Evolutionary conservation across 768 basidiomycete genomes (phyloP).

Genomic region (Rhodotorula toruloides): DNA sequence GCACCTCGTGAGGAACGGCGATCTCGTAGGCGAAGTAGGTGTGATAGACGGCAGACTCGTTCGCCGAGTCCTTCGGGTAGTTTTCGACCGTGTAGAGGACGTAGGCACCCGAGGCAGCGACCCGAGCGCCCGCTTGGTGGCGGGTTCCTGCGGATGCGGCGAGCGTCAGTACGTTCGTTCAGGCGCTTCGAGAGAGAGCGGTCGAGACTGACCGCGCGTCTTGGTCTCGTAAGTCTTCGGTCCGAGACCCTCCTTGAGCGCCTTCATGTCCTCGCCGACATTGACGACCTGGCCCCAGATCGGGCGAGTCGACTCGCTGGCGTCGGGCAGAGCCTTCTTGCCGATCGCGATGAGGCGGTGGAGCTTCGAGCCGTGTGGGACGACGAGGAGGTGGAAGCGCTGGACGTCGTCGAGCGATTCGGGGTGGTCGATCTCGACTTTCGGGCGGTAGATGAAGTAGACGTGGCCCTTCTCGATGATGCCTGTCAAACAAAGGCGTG

Average conservation of each 20-base stretch:
- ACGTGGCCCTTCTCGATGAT: slow-evolving; percentile 45
- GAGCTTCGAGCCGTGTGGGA: slow-evolving; percentile 55
- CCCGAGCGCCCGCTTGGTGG: slow-evolving; percentile 55
- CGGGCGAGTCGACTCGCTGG: slow-evolving; percentile 48
- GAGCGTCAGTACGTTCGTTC: neutral
- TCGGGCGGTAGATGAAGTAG: slow-evolving; percentile 63
- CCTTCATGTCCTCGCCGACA: slow-evolving; percentile 55
- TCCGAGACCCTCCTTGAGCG: slow-evolving; percentile 54
- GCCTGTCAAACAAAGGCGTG: neutral
- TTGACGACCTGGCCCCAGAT: slow-evolving; percentile 54
- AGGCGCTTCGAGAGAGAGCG: neutral
- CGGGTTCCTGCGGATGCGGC: slow-evolving; percentile 42
- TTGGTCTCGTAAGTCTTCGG: slow-evolving; percentile 59
- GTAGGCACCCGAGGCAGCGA: slow-evolving; percentile 60
- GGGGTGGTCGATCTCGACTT: slow-evolving; percentile 53
- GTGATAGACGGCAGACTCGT: slow-evolving; percentile 48
- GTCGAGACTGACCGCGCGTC: slow-evolving; percentile 54
- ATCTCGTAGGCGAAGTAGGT: slow-evolving; percentile 51
- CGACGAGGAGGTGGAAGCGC: slow-evolving; percentile 59
- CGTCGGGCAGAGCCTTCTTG: slow-evolving; percentile 59
- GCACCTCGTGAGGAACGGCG: slow-evolving; percentile 51
- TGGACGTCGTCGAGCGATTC: slow-evolving; percentile 58
- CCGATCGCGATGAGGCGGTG: slow-evolving; percentile 57
- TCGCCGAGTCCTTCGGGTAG: slow-evolving; percentile 23
- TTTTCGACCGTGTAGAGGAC: slow-evolving; percentile 55